Evolutionary conservation across 139 green algal genomes (phyloP).

Genomic region (Closterium sp.): DNA sequence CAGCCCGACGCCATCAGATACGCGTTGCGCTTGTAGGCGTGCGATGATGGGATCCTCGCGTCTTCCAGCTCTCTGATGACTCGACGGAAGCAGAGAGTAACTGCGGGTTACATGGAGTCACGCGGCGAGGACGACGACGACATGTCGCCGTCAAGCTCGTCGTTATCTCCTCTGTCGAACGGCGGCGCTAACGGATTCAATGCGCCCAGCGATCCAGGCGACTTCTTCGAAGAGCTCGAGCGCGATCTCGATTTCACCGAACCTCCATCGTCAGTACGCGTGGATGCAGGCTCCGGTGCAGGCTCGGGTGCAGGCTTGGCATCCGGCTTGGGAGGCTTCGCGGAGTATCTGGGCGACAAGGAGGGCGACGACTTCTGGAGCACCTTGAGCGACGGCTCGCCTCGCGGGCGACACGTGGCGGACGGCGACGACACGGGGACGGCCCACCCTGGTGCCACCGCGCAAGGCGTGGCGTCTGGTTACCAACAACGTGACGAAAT

Average conservation of each 20-base stretch:
- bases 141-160: neutral
- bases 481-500: neutral
- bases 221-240: neutral
- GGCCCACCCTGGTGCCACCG: neutral
- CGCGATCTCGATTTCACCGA: neutral
- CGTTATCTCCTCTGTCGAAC: neutral
- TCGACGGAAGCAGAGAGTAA: neutral
- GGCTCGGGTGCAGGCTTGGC: neutral
- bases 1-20: neutral
- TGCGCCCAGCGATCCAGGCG: neutral
- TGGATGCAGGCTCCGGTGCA: neutral
- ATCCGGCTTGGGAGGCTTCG: neutral
- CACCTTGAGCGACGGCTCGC: neutral
- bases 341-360: neutral
- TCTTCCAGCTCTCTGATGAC: neutral
- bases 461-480: neutral
- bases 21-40: neutral
- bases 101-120: neutral
- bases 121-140: neutral
- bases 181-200: neutral
- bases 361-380: neutral
- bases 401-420: neutral
- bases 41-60: neutral
- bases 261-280: neutral
- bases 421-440: neutral